A percentile compares a stretch with the other conserved stretches of the same genome.
phyloP scores from a whole-genome alignment of 345 rosid genomes.

The Arabidopsis suecica region DNA sequence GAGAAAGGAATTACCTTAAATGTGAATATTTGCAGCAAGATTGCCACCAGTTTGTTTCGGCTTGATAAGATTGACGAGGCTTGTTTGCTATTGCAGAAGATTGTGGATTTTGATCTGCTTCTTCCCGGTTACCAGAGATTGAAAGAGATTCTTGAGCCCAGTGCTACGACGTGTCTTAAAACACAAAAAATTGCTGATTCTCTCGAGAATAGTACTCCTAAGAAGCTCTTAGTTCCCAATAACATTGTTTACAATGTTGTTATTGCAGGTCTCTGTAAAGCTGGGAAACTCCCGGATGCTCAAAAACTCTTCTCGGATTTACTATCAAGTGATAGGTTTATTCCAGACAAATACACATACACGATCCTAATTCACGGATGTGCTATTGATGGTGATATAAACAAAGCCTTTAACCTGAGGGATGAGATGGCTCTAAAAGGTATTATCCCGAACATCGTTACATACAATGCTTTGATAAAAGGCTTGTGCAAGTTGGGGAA shows the following conservation, averaged over 20 bases:
- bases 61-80: conserved; percentile 69
- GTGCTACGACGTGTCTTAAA: conserved; percentile 40
- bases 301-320: conserved; percentile 58
- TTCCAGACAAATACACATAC: conserved; percentile 67
- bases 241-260: conserved; percentile 71
- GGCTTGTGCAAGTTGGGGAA: conserved; percentile 68
- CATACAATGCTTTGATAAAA: conserved; percentile 67
- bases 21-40: conserved; percentile 66
- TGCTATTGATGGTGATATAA: conserved; percentile 59
- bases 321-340: conserved; percentile 51
- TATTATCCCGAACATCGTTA: conserved; percentile 61
- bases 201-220: conserved; percentile 46
- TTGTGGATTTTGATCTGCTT: conserved; percentile 57
- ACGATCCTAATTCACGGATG: conserved; percentile 67
- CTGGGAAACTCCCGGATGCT: conserved; percentile 66
- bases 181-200: conserved; percentile 56
- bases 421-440: conserved; percentile 71
- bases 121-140: conserved; percentile 45
- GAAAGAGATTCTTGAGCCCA: conserved; percentile 37
- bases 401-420: conserved; percentile 69
- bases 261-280: conserved; percentile 71
- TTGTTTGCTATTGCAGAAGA: conserved; percentile 63
- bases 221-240: conserved; percentile 54
- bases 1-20: conserved; percentile 62
- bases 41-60: conserved; percentile 62